Percentiles rank a stretch among this genome's conserved stretches.
Evolutionary conservation across 176 grass and related monocot species (phyloP).

Genomic region (Carex myosuroides): DNA sequence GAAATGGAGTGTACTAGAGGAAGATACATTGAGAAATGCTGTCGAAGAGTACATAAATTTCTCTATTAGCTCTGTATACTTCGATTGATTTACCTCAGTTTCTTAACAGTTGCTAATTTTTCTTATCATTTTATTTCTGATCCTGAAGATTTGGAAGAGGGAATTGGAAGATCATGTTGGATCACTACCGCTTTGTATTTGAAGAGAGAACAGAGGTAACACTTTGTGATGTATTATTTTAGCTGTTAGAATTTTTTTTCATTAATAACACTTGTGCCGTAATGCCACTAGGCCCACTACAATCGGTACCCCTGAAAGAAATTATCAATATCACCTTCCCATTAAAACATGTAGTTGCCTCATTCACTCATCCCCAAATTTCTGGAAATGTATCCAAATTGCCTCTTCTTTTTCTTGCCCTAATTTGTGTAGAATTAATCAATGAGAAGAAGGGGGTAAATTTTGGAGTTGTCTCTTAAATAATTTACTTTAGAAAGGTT

Average conservation of each 20-base stretch:
- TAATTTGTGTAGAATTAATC: not conserved
- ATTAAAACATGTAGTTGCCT: not conserved
- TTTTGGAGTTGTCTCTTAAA: not conserved
- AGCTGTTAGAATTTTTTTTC: not conserved
- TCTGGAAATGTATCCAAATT: not conserved
- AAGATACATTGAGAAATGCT: conserved; percentile 30
- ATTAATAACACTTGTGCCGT: not conserved
- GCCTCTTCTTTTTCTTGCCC: not conserved
- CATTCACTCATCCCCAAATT: not conserved
- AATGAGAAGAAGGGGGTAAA: not conserved
- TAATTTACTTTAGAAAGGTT: too few species aligned
- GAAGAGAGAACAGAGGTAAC: conserved; percentile 32
- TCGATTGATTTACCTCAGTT: not conserved
- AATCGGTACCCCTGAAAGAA: not conserved
- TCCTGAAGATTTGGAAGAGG: conserved; percentile 25
- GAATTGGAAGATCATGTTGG: conserved; percentile 32
- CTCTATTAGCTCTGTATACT: not conserved
- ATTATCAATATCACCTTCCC: not conserved
- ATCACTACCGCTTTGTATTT: conserved; percentile 8
- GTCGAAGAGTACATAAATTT: conserved; percentile 25
- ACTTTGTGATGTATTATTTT: not conserved
- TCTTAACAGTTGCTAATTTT: not conserved
- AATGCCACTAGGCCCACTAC: not conserved
- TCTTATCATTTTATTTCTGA: not conserved
- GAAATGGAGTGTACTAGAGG: conserved; percentile 29